phyloP scores from a whole-genome alignment of 1,139 yeast genomes.

The Blastobotrys raffinosifermentans region DNA sequence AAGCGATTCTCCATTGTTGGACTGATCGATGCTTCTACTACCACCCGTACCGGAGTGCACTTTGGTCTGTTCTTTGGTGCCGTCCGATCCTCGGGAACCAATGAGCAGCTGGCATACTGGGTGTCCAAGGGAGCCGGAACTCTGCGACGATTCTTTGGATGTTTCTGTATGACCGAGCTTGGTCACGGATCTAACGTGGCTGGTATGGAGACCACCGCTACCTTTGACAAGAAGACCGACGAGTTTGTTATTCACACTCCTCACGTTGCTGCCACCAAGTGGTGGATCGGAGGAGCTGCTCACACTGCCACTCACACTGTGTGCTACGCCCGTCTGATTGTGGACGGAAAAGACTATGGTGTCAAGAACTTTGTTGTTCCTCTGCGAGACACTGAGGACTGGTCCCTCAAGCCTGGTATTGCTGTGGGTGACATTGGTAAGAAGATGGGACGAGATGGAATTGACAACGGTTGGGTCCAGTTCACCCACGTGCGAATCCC shows the following conservation, averaged over 20 bases:
- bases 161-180: slow-evolving; percentile 91
- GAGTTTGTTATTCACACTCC: slow-evolving; percentile 79
- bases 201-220: slow-evolving; percentile 87
- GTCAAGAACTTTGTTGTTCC: slow-evolving; percentile 90
- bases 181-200: slow-evolving; percentile 95
- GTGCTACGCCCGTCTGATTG: slow-evolving; percentile 75
- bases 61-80: slow-evolving; percentile 66
- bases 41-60: slow-evolving; percentile 67
- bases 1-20: slow-evolving; percentile 39
- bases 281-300: slow-evolving; percentile 99
- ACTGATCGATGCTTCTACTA: slow-evolving; percentile 51
- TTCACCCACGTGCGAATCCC: slow-evolving; percentile 79
- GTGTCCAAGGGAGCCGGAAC: slow-evolving; percentile 60
- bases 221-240: slow-evolving; percentile 59
- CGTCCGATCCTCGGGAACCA: slow-evolving; percentile 67
- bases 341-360: slow-evolving; percentile 79
- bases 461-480: slow-evolving; percentile 92
- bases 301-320: slow-evolving; percentile 84
- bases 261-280: slow-evolving; percentile 84
- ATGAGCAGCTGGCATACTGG: slow-evolving; percentile 61
- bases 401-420: slow-evolving; percentile 70
- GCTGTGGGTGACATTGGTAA: slow-evolving; percentile 88
- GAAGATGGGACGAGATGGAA: slow-evolving; percentile 78
- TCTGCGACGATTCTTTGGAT: slow-evolving; percentile 70
- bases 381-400: slow-evolving; percentile 61